Evolutionary conservation across 2,329 filamentous ascomycete genomes (phyloP), one percentile per base, ranked within the genome.

Genomic region (Hypomyces perniciosus): DNA sequence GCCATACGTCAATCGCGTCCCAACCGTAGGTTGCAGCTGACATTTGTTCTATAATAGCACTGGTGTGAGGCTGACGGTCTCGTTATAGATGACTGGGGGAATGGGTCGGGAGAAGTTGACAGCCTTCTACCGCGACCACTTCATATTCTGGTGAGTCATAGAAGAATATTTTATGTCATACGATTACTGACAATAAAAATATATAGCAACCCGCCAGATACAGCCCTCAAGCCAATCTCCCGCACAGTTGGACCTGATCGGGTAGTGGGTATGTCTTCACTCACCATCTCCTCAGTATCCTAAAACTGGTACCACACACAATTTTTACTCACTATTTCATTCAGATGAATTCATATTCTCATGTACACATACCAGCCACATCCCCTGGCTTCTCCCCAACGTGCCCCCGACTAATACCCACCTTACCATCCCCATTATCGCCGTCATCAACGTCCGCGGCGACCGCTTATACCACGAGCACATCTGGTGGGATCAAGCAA

Each of bases 1-100:
- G 64, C 86, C 86, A 4, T 89, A 90, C 59, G 86, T 90, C 4
- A 89, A 90, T 62, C 84, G 90, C 62, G 73, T 89, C 6, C 83
- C 85, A 0, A 88, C 84, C 0, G 74, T 83, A 61, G 71, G 74
- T 9, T 2, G 6, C 8, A 6, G 6, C 34, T n/a, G 9, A 12
- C 8, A 33, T 26, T 27, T 4, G 8, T 7, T 39, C 8, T 20
- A 9, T 8, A n/a, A n/a, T n/a, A n/a, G n/a, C 37, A 39, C 8
- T 39, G 7, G n/a, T 12, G 4, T 26, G 13, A 37, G 6, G 35
- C 39, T 44, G 30, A 48, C 42, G 13, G n/a, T 33, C 9, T 4
- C 31, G 9, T n/a, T 20, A 8, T 42, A 74, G 69, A 64, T 81
- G 58, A 83, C 81, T 0, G 86, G 86, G 4, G 87, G 86, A 1